These are phyloP conservation scores for Candida coleopterorum DNA, from an alignment of 805 yeast genomes.

Conservation along the genomic window DNA sequence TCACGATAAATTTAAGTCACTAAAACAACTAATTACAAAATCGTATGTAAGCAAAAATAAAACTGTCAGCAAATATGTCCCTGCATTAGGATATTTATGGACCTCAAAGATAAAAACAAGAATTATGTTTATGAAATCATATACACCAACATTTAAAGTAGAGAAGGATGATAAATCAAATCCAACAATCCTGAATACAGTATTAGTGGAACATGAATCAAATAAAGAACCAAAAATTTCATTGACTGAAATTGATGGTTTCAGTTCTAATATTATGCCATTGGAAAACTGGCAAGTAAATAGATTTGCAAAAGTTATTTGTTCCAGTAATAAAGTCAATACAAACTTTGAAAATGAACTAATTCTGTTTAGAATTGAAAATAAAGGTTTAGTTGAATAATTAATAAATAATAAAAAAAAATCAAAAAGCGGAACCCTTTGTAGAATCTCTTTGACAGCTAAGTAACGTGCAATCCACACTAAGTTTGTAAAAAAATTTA, in stretches of 20 bases:
- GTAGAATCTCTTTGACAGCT: no score
- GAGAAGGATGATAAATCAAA: not conserved
- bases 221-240: no score
- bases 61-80: conserved; percentile 20
- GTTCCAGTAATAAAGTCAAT: conserved; percentile 9
- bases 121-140: conserved; percentile 25
- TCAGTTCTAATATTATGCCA: no score
- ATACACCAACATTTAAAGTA: conserved; percentile 18
- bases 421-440: no score
- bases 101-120: conserved; percentile 20
- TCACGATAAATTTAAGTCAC: conserved; percentile 1
- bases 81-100: conserved; percentile 34
- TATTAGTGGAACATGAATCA: no score
- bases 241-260: no score
- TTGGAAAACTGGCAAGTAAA: conserved; percentile 22
- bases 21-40: conserved; percentile 9
- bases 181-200: no score
- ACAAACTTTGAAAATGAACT: conserved; percentile 7
- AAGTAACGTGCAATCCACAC: no score
- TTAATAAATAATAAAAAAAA: no score
- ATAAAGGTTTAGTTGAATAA: conserved; percentile 13
- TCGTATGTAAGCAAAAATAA: conserved; percentile 9
- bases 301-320: conserved; percentile 20
- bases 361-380: conserved; percentile 14
- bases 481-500: no score